Conservation (phyloP, 371 early-diverging fungal genomes). For the Gilbertella persicaria region DNA sequence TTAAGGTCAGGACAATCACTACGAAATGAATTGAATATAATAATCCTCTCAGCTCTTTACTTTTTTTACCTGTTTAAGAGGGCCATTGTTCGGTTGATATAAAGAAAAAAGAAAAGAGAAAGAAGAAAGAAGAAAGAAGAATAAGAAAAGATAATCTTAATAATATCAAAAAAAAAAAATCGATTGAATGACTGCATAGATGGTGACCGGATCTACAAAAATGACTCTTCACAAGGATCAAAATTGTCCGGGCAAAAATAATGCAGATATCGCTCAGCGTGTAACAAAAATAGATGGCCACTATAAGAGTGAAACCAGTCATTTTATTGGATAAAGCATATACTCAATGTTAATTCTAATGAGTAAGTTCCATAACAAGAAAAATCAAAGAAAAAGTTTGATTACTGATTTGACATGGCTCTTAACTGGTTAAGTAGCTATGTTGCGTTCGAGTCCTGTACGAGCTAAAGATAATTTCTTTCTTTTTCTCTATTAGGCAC, state of each 20-base stretch:
- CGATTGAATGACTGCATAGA: not conserved
- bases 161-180: constrained; percentile 1
- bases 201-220: constrained; percentile 7
- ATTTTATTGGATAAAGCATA: too few species aligned
- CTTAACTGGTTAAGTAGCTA: too few species aligned
- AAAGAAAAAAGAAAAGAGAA: constrained; percentile 2
- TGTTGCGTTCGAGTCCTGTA: too few species aligned
- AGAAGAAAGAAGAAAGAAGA: not conserved
- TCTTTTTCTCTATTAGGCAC: too few species aligned
- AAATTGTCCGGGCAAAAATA: constrained; percentile 4
- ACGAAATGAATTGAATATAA: not conserved
- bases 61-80: constrained; percentile 23
- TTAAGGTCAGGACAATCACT: constrained; percentile 90
- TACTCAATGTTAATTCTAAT: too few species aligned
- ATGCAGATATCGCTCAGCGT: constrained; percentile 2
- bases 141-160: constrained; percentile 1
- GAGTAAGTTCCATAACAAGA: too few species aligned
- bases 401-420: too few species aligned
- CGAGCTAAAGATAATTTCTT: too few species aligned
- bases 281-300: constrained; percentile 3
- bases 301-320: too few species aligned
- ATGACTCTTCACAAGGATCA: constrained; percentile 10
- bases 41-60: not conserved
- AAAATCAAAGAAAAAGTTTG: too few species aligned
- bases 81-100: constrained; percentile 11